phyloP scores from a whole-genome alignment of 345 rosid species.

The Murraya koenigii region DNA sequence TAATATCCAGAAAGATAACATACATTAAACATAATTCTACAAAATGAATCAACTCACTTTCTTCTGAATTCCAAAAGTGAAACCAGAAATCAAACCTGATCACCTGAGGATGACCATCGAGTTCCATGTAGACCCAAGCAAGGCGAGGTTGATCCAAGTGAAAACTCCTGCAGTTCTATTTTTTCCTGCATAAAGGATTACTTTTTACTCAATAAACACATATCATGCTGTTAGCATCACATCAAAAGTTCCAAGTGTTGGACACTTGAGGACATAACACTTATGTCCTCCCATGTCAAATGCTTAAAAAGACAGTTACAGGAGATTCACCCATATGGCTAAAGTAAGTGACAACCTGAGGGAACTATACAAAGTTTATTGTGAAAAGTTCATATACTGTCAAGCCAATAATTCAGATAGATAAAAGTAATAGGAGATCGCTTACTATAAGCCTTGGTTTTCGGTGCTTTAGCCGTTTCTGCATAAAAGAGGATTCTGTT shows the following conservation, averaged over 20 bases:
- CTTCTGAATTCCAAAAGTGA: background rate
- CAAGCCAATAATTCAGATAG: background rate
- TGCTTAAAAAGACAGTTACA: background rate
- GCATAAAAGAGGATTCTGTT: conserved; percentile 25
- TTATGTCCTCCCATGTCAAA: background rate
- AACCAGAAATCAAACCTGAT: conserved; percentile 61
- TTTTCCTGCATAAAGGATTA: conserved; percentile 52
- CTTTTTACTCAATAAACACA: conserved; percentile 12
- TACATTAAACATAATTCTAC: background rate
- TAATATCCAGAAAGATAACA: conserved; percentile 4
- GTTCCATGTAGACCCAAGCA: conserved; percentile 76
- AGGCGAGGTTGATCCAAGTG: conserved; percentile 79
- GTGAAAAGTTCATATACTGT: background rate
- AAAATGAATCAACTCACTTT: background rate
- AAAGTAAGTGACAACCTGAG: background rate
- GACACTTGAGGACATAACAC: background rate
- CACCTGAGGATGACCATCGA: conserved; percentile 76
- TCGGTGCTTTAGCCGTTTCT: conserved; percentile 80
- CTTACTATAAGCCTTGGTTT: conserved; percentile 82
- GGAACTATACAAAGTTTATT: background rate
- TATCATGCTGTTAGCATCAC: conserved; percentile 14
- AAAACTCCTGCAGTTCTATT: conserved; percentile 76
- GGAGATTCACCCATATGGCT: background rate
- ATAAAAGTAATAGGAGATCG: background rate
- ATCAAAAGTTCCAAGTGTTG: background rate